These are phyloP conservation scores for Solanum pinnatisectum DNA, from an alignment of 257 asterid genomes.

Conservation along the genomic window DNA sequence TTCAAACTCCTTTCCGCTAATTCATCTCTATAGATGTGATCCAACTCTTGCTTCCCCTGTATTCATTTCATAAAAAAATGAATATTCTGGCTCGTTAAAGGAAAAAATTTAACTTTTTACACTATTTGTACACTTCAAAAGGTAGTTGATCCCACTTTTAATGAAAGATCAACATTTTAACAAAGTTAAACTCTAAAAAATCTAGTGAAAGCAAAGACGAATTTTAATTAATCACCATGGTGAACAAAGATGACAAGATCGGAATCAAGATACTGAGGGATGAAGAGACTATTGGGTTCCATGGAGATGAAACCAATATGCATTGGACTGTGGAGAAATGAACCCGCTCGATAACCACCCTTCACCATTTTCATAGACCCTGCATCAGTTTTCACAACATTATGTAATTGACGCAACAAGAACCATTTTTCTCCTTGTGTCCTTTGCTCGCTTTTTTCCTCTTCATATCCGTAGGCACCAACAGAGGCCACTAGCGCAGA, in stretches of 20 bases:
- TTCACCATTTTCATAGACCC: slow-evolving; percentile 57
- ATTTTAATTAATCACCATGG: slow-evolving; percentile 20
- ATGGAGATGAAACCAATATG: slow-evolving; percentile 70
- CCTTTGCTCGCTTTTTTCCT: not conserved
- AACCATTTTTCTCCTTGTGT: slow-evolving; percentile 26
- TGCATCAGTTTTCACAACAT: slow-evolving; percentile 59
- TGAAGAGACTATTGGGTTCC: slow-evolving; percentile 70
- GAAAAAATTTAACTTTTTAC: not conserved
- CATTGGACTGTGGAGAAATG: slow-evolving; percentile 20
- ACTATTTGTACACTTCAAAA: not conserved
- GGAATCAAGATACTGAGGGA: slow-evolving; percentile 91
- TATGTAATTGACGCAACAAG: slow-evolving; percentile 38
- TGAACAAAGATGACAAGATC: slow-evolving; percentile 61
- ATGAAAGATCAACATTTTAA: not conserved
- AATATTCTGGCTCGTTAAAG: too few species aligned
- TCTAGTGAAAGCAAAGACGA: not conserved
- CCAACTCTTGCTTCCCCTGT: slow-evolving; percentile 82
- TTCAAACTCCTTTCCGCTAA: slow-evolving; percentile 48
- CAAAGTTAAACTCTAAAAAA: not conserved
- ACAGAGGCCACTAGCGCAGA: slow-evolving; percentile 10
- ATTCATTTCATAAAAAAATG: not conserved
- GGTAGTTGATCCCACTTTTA: not conserved
- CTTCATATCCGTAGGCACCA: not conserved
- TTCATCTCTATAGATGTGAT: slow-evolving; percentile 53
- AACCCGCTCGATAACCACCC: slow-evolving; percentile 12